These are phyloP conservation scores for Ephemerocybe angulata DNA, from an alignment of 768 basidiomycete species.

Conservation along the genomic window DNA sequence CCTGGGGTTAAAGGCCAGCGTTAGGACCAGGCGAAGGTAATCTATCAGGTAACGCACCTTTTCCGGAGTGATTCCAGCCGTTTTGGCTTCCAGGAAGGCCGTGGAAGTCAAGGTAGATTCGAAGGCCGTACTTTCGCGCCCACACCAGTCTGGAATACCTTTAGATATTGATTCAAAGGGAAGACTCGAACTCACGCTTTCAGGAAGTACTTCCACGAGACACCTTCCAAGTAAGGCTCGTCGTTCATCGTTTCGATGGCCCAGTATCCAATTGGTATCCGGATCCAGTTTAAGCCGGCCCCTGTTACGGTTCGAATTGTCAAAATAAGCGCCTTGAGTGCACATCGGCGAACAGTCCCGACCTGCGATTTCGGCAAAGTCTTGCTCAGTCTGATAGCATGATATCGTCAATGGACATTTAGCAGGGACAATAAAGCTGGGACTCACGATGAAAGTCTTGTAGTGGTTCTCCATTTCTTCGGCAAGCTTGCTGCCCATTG, in stretches of 20 bases:
- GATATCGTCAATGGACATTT: too few relatives aligned
- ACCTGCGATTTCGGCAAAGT: slow-evolving; percentile 82
- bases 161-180: too few relatives aligned
- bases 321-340: too few relatives aligned
- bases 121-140: slow-evolving; percentile 85
- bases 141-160: too few relatives aligned
- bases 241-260: slow-evolving; percentile 69
- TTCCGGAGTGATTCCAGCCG: too few relatives aligned
- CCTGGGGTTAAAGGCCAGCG: too few relatives aligned
- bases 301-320: too few relatives aligned
- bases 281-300: slow-evolving; percentile 82
- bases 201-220: slow-evolving; percentile 81
- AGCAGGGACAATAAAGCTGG: too few relatives aligned
- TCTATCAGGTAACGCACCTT: too few relatives aligned
- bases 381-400: slow-evolving; percentile 84
- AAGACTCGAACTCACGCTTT: slow-evolving; percentile 70
- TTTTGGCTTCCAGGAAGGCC: slow-evolving; percentile 78
- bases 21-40: too few relatives aligned
- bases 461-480: slow-evolving; percentile 76
- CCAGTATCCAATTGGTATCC: slow-evolving; percentile 83
- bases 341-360: too few relatives aligned
- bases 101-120: slow-evolving; percentile 77
- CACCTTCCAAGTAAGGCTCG: slow-evolving; percentile 73
- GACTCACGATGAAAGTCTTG: slow-evolving; percentile 76
- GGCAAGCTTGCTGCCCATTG: too few relatives aligned